Percentiles rank a stretch among this genome's conserved stretches.
Conservation (phyloP, 1,139 yeast species). For the Suhomyces guaymorum region DNA sequence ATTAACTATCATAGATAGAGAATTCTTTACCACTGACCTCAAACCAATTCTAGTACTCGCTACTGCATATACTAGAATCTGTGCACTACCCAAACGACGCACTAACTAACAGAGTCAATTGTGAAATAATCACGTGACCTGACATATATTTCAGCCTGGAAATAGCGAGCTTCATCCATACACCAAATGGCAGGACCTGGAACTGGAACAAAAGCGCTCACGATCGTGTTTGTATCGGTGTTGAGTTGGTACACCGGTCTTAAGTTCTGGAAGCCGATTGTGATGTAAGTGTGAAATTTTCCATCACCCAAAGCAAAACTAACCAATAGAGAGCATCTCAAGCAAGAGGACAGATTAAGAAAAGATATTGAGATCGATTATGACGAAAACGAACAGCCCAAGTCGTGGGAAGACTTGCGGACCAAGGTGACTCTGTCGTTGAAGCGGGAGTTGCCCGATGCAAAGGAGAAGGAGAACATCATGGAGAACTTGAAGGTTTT, state of each 20-base stretch:
- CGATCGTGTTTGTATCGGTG: constrained; percentile 34
- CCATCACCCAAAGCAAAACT: constrained; percentile 9
- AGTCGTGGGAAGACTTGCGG: constrained; percentile 42
- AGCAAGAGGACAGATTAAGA: constrained; percentile 67
- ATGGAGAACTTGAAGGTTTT: constrained; percentile 1
- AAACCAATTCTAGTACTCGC: background rate
- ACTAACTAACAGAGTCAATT: too few relatives aligned
- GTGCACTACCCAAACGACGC: too few relatives aligned
- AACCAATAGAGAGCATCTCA: constrained; percentile 56
- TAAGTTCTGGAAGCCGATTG: constrained; percentile 72
- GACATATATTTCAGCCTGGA: too few relatives aligned
- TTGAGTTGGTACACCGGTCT: constrained; percentile 55
- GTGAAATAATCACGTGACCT: too few relatives aligned
- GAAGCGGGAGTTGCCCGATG: constrained; percentile 3
- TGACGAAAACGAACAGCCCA: constrained; percentile 37
- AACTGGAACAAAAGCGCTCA: constrained; percentile 24
- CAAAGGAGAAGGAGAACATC: constrained; percentile 1
- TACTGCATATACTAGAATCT: too few relatives aligned
- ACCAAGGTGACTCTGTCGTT: constrained; percentile 23
- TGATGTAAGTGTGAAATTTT: constrained; percentile 49
- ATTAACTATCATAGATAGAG: too few relatives aligned
- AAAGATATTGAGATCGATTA: constrained; percentile 56
- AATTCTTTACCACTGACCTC: too few relatives aligned
- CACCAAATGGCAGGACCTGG: constrained; percentile 15
- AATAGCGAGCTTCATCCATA: too few relatives aligned